A percentile compares a stretch with the other conserved stretches of the same genome.
phyloP scores from a whole-genome alignment of 1,284 basidiomycete species.

The Neolentinus lepideus region DNA sequence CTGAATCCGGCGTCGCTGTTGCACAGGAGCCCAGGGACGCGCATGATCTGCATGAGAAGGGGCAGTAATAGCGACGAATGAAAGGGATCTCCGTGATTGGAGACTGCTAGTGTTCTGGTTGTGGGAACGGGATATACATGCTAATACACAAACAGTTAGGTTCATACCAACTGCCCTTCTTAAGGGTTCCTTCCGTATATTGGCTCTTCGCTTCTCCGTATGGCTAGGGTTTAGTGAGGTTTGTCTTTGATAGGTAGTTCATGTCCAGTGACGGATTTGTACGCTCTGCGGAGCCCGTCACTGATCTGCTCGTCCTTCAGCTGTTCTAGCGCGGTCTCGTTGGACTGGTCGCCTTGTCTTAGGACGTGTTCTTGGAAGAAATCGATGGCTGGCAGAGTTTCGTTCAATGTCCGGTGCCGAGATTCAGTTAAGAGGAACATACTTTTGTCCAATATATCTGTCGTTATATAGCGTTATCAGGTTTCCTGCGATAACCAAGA shows the following conservation, averaged over 20 bases:
- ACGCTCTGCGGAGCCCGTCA: conserved; percentile 23
- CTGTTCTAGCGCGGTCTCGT: conserved; percentile 33
- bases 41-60: no score
- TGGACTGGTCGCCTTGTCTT: conserved; percentile 27
- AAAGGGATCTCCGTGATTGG: no score
- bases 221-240: neutral
- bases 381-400: conserved; percentile 17
- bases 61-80: no score
- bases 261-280: conserved; percentile 21
- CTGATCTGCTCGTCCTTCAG: conserved; percentile 33
- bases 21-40: no score
- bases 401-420: conserved; percentile 13
- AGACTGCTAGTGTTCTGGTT: no score
- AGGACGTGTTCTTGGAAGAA: conserved; percentile 34
- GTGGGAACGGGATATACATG: no score
- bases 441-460: conserved; percentile 18
- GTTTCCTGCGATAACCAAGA: neutral
- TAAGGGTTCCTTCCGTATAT: neutral
- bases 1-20: no score
- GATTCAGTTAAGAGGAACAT: neutral
- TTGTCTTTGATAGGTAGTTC: conserved; percentile 24
- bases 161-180: neutral
- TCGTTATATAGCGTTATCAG: neutral
- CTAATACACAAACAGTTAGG: no score
- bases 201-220: neutral